Percentiles rank a stretch among this genome's conserved stretches.
Evolutionary conservation across 2,329 filamentous ascomycete species (phyloP).

Genomic region (Coleophoma crateriformis): DNA sequence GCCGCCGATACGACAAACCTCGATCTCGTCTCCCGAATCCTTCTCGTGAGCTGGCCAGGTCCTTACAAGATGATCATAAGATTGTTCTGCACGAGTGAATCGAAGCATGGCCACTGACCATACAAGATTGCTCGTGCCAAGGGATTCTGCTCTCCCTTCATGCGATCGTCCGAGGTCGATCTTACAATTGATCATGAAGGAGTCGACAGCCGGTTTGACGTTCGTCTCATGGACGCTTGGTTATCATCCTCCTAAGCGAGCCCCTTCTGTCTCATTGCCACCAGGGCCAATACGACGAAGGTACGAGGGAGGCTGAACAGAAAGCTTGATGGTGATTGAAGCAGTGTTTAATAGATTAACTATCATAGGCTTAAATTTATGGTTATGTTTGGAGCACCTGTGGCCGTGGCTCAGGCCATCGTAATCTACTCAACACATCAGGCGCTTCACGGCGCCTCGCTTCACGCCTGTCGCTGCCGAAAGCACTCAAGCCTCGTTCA

Average conservation of each 20-base stretch:
- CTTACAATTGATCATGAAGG: too few species aligned
- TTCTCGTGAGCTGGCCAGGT: too few species aligned
- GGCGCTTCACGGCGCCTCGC: neutral
- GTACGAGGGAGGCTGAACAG: neutral
- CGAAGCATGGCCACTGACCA: too few species aligned
- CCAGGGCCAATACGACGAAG: neutral
- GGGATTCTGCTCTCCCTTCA: too few species aligned
- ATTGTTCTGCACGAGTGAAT: too few species aligned
- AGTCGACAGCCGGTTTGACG: neutral
- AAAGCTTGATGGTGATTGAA: neutral
- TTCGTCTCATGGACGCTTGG: neutral
- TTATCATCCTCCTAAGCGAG: neutral
- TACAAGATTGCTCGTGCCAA: too few species aligned
- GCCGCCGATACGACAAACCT: too few species aligned
- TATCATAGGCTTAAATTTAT: constrained; percentile 1
- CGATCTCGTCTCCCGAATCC: too few species aligned
- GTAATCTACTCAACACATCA: neutral
- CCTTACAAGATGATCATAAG: too few species aligned
- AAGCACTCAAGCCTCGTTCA: neutral
- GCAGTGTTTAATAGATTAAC: neutral
- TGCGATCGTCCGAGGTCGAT: too few species aligned
- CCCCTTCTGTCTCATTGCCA: neutral
- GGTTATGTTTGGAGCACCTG: neutral
- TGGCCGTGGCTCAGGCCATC: neutral
- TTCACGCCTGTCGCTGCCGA: neutral